Percentiles rank a stretch among this genome's conserved stretches.
These are phyloP conservation scores for Trebouxia sp. DNA, from an alignment of 139 green algal species.

Conservation along the genomic window DNA sequence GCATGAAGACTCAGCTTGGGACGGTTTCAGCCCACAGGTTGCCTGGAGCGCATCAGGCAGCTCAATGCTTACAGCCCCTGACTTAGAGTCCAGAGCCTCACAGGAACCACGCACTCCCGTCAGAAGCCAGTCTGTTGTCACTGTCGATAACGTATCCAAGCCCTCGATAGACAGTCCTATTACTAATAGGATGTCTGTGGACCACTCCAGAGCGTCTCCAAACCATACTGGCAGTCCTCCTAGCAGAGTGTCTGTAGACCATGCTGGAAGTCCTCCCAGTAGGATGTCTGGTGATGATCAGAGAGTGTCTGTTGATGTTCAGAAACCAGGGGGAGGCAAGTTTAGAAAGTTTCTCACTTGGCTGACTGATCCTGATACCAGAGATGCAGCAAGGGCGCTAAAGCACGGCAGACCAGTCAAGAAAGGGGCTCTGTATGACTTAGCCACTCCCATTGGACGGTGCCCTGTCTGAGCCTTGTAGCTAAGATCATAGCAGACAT, in stretches of 20 bases:
- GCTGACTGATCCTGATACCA: conserved; percentile 7
- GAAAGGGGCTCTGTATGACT: not conserved
- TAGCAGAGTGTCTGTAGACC: not conserved
- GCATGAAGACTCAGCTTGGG: conserved; percentile 18
- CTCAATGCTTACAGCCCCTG: not conserved
- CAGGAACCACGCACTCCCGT: not conserved
- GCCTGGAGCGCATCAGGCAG: conserved; percentile 1
- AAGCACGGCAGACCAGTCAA: not conserved
- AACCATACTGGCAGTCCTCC: not conserved
- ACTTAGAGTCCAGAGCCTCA: not conserved
- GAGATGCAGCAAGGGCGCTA: not conserved
- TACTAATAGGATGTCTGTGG: not conserved
- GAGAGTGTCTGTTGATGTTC: not conserved
- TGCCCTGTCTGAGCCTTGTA: no score
- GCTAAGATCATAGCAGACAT: no score
- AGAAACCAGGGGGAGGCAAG: not conserved
- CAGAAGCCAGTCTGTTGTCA: not conserved
- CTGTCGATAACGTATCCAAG: not conserved
- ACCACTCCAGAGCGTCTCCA: not conserved
- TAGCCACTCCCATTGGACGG: not conserved
- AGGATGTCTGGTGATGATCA: not conserved
- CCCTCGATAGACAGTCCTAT: not conserved
- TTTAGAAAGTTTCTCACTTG: not conserved
- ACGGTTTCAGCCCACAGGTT: not conserved
- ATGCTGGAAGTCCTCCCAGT: not conserved